Evolutionary conservation across 495 filamentous ascomycete genomes (phyloP).

Genomic region (Terfezia claveryi): DNA sequence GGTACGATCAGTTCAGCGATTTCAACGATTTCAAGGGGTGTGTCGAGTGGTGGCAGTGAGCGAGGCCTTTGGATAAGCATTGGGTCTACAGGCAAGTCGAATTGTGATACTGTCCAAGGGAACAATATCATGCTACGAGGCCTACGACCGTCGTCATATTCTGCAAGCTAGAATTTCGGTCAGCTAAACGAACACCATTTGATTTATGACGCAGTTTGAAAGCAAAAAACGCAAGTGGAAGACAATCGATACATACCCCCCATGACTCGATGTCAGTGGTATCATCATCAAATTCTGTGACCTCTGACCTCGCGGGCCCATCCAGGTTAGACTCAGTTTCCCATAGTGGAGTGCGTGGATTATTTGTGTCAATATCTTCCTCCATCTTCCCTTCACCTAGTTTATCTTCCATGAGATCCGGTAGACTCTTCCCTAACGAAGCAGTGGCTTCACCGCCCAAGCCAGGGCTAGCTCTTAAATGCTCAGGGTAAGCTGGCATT

Average conservation of each 20-base stretch:
- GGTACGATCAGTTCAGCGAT: too few species aligned
- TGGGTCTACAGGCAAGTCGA: background rate
- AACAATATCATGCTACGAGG: slow-evolving; percentile 43
- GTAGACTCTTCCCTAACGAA: background rate
- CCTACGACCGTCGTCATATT: slow-evolving; percentile 25
- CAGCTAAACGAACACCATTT: slow-evolving; percentile 18
- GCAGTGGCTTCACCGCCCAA: background rate
- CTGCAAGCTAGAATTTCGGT: slow-evolving; percentile 3
- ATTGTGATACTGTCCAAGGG: slow-evolving; percentile 11
- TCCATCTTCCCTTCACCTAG: background rate
- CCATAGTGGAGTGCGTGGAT: background rate
- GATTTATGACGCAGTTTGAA: background rate
- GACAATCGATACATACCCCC: background rate
- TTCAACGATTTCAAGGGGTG: background rate
- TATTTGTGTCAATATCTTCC: background rate
- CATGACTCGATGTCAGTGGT: background rate
- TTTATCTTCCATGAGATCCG: background rate
- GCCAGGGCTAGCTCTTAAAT: background rate
- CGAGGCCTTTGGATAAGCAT: slow-evolving; percentile 3
- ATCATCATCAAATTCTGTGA: background rate
- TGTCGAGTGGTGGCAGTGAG: slow-evolving; percentile 10
- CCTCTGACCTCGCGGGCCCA: background rate
- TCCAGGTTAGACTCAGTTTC: background rate
- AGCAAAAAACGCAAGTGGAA: background rate
- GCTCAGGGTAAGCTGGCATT: slow-evolving; percentile 1